These are phyloP conservation scores for Monascus purpureus DNA, from an alignment of 495 filamentous ascomycete species.

Conservation along the genomic window DNA sequence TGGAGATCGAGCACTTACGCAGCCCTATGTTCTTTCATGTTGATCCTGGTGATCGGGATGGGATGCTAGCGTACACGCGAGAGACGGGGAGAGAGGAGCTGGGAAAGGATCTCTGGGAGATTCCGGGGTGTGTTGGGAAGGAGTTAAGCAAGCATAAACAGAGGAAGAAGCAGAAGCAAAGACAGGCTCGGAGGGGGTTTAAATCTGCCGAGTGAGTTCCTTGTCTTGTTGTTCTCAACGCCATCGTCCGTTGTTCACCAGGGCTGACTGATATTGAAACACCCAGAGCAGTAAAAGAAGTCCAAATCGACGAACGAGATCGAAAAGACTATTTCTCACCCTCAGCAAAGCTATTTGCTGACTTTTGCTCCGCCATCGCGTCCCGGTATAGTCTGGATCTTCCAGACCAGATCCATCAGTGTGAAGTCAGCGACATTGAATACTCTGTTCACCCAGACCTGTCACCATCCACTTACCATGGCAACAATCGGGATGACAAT, in stretches of 20 bases:
- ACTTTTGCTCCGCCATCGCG: conserved; percentile 40
- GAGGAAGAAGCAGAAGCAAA: conserved; percentile 38
- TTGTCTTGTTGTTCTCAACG: too few species aligned
- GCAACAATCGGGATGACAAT: background rate
- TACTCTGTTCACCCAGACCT: conserved; percentile 23
- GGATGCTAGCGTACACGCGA: conserved; percentile 44
- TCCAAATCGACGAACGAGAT: conserved; percentile 48
- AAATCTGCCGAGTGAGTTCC: too few species aligned
- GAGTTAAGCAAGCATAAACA: conserved; percentile 49
- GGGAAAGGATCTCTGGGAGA: conserved; percentile 35
- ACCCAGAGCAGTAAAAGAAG: conserved; percentile 13
- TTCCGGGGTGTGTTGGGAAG: conserved; percentile 46
- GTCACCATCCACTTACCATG: conserved; percentile 5
- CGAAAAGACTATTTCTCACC: conserved; percentile 53
- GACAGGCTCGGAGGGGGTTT: conserved; percentile 11
- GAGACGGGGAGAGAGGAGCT: conserved; percentile 25
- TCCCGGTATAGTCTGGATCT: conserved; percentile 36
- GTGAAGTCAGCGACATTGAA: conserved; percentile 36
- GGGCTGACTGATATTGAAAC: background rate
- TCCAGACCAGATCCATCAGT: conserved; percentile 29
- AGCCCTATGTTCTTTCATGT: conserved; percentile 59
- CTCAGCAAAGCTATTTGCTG: conserved; percentile 38
- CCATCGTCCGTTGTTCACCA: background rate
- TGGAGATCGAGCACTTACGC: conserved; percentile 45
- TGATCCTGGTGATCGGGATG: conserved; percentile 49